Base-by-base conservation (phyloP, 768 basidiomycete species). In the Piloderma croceum region DNA sequence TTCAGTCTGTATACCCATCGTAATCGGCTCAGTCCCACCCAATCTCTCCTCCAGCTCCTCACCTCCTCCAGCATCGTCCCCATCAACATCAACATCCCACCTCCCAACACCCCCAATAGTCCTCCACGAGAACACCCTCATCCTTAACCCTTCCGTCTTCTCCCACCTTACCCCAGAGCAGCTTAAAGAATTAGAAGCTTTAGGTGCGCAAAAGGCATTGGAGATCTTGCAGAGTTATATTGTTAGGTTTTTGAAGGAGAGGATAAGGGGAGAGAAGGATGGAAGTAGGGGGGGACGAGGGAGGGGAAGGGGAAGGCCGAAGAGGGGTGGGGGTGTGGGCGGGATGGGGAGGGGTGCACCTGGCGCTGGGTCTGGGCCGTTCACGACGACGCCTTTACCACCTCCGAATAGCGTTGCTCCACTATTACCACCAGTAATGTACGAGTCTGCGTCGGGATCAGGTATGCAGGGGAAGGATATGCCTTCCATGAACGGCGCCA, bases 61-160 rank as follows among this genome's bases (percentile, higher is more conserved):
- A 15, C 79, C 81, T 47, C 71, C 81, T 11, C 43, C 74, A 61
- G 52, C 71, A 66, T 62, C 70, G 57, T 25, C 74, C 61, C 24
- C 62, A 56, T 45, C 74, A 58, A 47, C 70, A 53, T 43, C 67
- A 75, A 42, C 73, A 77, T 57, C 44, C 41, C 60, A 18, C 31
- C 49, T 57, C 22, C 58, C 63, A 1, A 56, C 62, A 3, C 72
- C 70, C 21, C 80, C 80, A 23, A 90, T 96, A 68, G 77, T 89
- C 18, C 64, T 93, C 10, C 89, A 93, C 47, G 82, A 90, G 48
- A 82, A 88, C 39, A 83, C 76, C 22, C 74, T 96, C 17, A 77
- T 90, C 41, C 76, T 96, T 25, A 86, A 89, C 52, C 92, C 92
- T 2, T 71, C 74, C 17, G 83, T 94, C 24, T 96, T 96, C 55